Base-by-base conservation (phyloP, 129 eudicot genomes). In the Flaveria bidentis region DNA sequence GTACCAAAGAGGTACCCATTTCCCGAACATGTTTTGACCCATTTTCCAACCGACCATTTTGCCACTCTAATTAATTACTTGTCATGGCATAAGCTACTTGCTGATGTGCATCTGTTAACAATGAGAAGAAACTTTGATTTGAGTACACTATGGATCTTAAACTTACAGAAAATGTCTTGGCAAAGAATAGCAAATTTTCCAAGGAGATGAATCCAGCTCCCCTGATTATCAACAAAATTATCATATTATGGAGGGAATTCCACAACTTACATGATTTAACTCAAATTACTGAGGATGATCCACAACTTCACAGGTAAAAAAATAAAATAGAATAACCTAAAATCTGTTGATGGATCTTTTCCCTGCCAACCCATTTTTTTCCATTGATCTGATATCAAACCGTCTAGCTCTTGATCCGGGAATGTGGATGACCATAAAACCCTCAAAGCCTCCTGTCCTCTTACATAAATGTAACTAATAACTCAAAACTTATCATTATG, bases 361-460 rank as follows among this genome's bases (percentile, higher is more conserved):
- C 98, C 97, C 80, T 93, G 98, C 98, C 98, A 93, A 42, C 98
- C 98, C 98, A 93, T 93, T 75, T 85, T 85, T 79, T 93, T 93
- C 98, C 98, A 93, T 68, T 90, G 92, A 18, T 93, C 98, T 36
- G 98, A 93, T 82, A 90, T 80, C 72, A 93, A 81, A 75, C 81
- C 80, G 28, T 76, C 83, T 50, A 93, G 84, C 84, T 90, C 82
- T 77, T 84, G 74, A 44, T 85, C 88, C 6, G 98, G 98, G 77
- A 82, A 93, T 13, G 98, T 76, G 12, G 98, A 91, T 78, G 80
- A 78, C 98, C 98, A 93, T 64, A 93, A 77, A n/a, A 96, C 98
- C 77, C 82, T 90, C 75, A 93, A 83, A 85, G 98, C 92, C 79
- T 93, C 92, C 98, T 93, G 86, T 47, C 73, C 67, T 76, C 74